Base-by-base conservation (phyloP, 345 rosid species). In the Brassica cretica region DNA sequence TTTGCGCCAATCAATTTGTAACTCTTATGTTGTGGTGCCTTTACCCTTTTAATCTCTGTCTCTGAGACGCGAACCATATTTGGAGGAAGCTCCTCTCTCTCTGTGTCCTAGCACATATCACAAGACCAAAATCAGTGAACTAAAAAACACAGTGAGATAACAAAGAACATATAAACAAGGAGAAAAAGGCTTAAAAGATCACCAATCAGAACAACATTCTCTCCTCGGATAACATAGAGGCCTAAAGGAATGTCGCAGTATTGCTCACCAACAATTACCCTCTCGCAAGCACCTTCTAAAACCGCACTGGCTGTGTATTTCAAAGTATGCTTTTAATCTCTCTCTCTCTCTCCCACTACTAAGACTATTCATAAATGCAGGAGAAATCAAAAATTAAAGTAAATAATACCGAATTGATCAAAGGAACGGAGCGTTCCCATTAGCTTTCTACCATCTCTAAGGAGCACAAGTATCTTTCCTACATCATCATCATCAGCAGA, bases 191-290 rank as follows among this genome's bases (percentile, higher is more conserved):
- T 72, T 91, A 95, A 98, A 91, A 95, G 87, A 80, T 94, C 96
- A 37, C 98, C 98, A 53, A 94, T 91, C 58, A 92, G 82, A 76
- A 92, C 98, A 75, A 92, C 97, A 90, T 94, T 94, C 86, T 94
- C 98, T 18, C 95, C 97, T 58, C 98, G 93, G 64, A 93, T 91
- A 60, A 95, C 88, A 75, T 95, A 95, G 32, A 93, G 88, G 80
- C 98, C 99, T 79, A 93, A 82, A 51, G 98, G 98, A 76, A 95
- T 93, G 78, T 95, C 98, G 15, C 94, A 91, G 44, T 89, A 95
- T 59, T 89, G 88, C 11, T 89, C 92, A 44, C 98, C 99, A 61
- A 95, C 98, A 66, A 95, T 93, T 60, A 89, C 94, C 84, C 98
- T 87, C 82, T 95, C 98, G 68, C 96, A 91, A 5, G 98, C 98